phyloP scores from a whole-genome alignment of 2,329 filamentous ascomycete genomes.

The Beauveria asiatica region DNA sequence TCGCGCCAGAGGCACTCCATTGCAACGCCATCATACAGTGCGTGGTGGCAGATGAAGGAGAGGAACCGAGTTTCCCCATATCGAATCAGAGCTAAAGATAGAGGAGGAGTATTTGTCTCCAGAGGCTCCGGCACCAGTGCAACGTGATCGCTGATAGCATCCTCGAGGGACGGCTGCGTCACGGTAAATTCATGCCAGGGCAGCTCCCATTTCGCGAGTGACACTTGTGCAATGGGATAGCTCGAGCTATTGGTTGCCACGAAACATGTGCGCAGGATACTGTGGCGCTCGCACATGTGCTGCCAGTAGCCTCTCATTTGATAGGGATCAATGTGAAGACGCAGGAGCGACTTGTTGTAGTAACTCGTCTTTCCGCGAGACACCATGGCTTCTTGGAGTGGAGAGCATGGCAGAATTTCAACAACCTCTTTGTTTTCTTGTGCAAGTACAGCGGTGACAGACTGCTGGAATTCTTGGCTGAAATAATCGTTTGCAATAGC shows the following conservation, averaged over 20 bases:
- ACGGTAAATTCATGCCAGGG: slow-evolving; percentile 32
- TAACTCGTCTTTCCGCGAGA: slow-evolving; percentile 50
- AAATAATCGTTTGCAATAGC: slow-evolving; percentile 18
- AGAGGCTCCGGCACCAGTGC: slow-evolving; percentile 29
- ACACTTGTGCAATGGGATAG: slow-evolving; percentile 63
- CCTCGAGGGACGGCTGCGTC: slow-evolving; percentile 25
- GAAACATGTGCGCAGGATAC: slow-evolving; percentile 73
- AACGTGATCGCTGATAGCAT: slow-evolving; percentile 32
- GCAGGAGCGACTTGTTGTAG: slow-evolving; percentile 62
- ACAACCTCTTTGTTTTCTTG: slow-evolving; percentile 31
- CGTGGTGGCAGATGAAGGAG: slow-evolving; percentile 61
- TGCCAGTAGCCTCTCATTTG: slow-evolving; percentile 54
- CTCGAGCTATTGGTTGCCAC: slow-evolving; percentile 49
- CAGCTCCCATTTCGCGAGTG: slow-evolving; percentile 41
- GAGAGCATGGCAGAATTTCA: slow-evolving; percentile 69
- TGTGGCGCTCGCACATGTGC: slow-evolving; percentile 55
- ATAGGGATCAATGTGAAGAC: slow-evolving; percentile 41
- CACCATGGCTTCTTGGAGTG: slow-evolving; percentile 83
- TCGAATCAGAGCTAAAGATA: slow-evolving; percentile 35
- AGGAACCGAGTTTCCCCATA: slow-evolving; percentile 25
- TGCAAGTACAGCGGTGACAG: slow-evolving; percentile 25
- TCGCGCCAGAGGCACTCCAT: slow-evolving; percentile 63
- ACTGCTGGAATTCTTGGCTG: slow-evolving; percentile 17
- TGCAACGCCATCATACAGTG: slow-evolving; percentile 77
- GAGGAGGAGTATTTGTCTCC: slow-evolving; percentile 36